Base-by-base conservation (phyloP, 1,139 yeast species). In the Casaregolazyma lundiana region DNA sequence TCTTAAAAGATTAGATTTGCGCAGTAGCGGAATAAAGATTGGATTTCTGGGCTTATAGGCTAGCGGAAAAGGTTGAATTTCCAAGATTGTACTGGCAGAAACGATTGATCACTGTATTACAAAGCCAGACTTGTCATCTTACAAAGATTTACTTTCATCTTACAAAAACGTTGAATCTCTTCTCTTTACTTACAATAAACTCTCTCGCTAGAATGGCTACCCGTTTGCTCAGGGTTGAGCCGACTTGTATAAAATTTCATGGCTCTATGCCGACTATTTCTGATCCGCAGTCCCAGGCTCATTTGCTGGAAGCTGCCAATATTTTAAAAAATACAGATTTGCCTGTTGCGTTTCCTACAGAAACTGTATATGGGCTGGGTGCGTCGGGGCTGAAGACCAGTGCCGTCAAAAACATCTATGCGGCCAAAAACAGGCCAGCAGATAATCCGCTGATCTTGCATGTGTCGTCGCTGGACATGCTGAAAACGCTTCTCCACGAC, bases 391-490 rank as follows among this genome's bases (percentile, higher is more conserved):
- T 87, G 48, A 74, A 72, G 47, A 89, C 88, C 47, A 80, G 77
- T 5, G 77, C 95, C 0, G 96, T 90, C 1, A 64, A 66, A 48
- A 77, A 82, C 43, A 92, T 92, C 8, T 92, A 89, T 64, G 71
- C 67, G 26, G 97, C 97, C 30, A 92, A 92, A 60, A 88, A 88
- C 60, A 72, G 98, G 53, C 98, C 98, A 0, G 81, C 95, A 1
- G 98, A 92, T 64, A 92, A 92, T 57, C 98, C 98, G 2, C 69
- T 92, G 52, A 92, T 92, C 50, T 81, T 92, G 0, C 98, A 92
- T 64, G 80, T 92, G 1, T 81, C 96, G 0, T 84, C 96, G 0
- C 60, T 79, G 2, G 78, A 76, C 22, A 97, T 89, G 65, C 72
- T 92, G 35, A 71, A 79, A 49, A 68, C 86, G 19, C 64, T 82